Evolutionary conservation across 768 basidiomycete genomes (phyloP).

Genomic region (Austroboletus eburneus): DNA sequence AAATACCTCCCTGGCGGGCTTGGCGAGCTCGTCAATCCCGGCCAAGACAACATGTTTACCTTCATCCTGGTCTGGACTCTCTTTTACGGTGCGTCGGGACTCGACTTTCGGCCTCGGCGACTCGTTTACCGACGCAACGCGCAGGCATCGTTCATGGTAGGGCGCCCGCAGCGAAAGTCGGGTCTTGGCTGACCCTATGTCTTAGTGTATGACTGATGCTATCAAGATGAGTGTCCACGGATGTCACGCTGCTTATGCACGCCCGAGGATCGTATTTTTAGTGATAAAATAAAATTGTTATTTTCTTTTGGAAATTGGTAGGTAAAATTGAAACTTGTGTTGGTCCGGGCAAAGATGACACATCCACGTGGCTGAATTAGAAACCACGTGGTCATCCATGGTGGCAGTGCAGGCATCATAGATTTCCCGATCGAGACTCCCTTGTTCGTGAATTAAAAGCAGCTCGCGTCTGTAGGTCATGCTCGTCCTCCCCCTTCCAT

Average conservation of each 20-base stretch:
- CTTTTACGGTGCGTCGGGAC: conserved; percentile 68
- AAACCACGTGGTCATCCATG: conserved; percentile 29
- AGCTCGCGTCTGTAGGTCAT: conserved; percentile 10
- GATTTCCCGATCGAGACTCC: conserved; percentile 37
- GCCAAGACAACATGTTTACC: conserved; percentile 87
- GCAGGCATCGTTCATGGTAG: conserved; percentile 47
- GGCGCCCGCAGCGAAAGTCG: conserved; percentile 8
- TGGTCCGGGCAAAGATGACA: conserved; percentile 8
- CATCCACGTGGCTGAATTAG: conserved; percentile 35
- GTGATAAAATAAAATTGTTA: background rate
- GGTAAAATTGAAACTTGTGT: background rate
- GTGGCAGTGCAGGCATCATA: conserved; percentile 30
- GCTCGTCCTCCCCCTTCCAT: conserved; percentile 12
- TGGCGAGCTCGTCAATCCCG: conserved; percentile 71
- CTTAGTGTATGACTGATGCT: conserved; percentile 38
- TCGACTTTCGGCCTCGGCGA: conserved; percentile 1
- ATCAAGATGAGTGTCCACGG: background rate
- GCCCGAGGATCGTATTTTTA: background rate
- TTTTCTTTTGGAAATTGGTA: background rate
- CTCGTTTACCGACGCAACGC: background rate
- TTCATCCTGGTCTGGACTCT: conserved; percentile 94
- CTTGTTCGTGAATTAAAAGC: conserved; percentile 37
- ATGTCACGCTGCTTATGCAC: background rate
- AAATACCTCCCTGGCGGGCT: conserved; percentile 63
- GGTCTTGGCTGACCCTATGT: conserved; percentile 10